These are phyloP conservation scores for Erodium texanum DNA, from an alignment of 441 rosid species.

Conservation along the genomic window DNA sequence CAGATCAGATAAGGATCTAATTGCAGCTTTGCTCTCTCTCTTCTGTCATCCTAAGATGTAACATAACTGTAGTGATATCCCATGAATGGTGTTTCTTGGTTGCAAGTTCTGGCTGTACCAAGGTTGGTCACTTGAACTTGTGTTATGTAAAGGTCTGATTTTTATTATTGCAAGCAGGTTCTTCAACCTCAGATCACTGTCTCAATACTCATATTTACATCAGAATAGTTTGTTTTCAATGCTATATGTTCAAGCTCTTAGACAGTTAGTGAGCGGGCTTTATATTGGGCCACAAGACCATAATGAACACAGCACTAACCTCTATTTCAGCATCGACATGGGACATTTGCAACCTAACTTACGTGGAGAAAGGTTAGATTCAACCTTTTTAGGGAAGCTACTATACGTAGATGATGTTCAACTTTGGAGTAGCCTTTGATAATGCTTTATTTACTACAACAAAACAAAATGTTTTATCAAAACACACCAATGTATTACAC, in stretches of 20 bases:
- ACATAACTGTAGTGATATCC: neutral
- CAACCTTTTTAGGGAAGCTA: neutral
- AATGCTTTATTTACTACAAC: neutral
- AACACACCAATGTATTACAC: too few relatives aligned
- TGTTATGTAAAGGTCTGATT: too few relatives aligned
- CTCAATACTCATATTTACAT: too few relatives aligned
- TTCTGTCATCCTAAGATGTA: conserved; percentile 41
- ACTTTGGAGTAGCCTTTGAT: neutral
- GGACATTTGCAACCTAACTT: neutral
- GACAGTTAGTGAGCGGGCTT: too few relatives aligned
- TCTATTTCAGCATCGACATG: neutral
- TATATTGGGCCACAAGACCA: neutral
- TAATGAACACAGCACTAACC: neutral
- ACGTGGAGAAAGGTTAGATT: neutral
- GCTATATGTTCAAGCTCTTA: too few relatives aligned
- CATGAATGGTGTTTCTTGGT: too few relatives aligned
- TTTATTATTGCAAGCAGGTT: too few relatives aligned
- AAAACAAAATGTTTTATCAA: neutral
- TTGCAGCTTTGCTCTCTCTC: conserved; percentile 45
- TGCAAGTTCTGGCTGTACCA: too few relatives aligned
- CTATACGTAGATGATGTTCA: neutral
- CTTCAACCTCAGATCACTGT: too few relatives aligned
- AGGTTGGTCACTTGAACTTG: too few relatives aligned
- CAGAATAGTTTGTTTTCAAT: too few relatives aligned
- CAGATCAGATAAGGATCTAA: conserved; percentile 27